Conservation (phyloP, 2,329 filamentous ascomycete species). For the Diplodia mutila region DNA sequence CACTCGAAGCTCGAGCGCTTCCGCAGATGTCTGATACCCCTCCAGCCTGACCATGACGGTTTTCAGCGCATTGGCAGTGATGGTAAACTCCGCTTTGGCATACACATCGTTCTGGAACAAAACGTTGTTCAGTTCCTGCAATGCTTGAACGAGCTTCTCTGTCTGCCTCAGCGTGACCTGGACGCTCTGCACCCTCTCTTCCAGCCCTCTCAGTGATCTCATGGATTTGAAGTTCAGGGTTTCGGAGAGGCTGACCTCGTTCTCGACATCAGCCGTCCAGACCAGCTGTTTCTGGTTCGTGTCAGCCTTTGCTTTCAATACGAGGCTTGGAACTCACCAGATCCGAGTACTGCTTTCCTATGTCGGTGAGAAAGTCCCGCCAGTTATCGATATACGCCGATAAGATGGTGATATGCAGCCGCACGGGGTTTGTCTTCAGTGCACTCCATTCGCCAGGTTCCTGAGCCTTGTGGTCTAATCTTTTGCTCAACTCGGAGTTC, state of each 20-base stretch:
- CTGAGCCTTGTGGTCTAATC: not conserved
- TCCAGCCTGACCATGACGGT: not conserved
- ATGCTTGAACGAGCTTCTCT: not conserved
- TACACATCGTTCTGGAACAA: not conserved
- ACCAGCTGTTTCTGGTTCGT: not conserved
- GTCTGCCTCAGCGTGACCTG: not conserved
- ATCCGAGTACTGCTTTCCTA: slow-evolving; percentile 1
- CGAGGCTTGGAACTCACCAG: not conserved
- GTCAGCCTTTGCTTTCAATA: not conserved
- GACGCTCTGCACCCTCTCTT: slow-evolving; percentile 4
- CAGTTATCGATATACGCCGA: slow-evolving; percentile 10
- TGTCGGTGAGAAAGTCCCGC: not conserved
- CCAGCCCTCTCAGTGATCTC: slow-evolving; percentile 4
- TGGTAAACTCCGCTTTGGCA: not conserved
- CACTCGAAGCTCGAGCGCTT: not conserved
- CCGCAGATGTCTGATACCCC: not conserved
- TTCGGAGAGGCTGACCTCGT: not conserved
- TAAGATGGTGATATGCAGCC: slow-evolving; percentile 6
- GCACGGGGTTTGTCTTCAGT: not conserved
- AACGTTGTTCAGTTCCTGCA: not conserved
- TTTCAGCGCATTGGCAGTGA: not conserved
- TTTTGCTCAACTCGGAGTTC: not conserved
- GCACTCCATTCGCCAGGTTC: not conserved
- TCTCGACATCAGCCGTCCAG: not conserved
- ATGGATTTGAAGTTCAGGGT: slow-evolving; percentile 1